phyloP scores from a whole-genome alignment of 345 rosid genomes.

The Brassica carinata region DNA sequence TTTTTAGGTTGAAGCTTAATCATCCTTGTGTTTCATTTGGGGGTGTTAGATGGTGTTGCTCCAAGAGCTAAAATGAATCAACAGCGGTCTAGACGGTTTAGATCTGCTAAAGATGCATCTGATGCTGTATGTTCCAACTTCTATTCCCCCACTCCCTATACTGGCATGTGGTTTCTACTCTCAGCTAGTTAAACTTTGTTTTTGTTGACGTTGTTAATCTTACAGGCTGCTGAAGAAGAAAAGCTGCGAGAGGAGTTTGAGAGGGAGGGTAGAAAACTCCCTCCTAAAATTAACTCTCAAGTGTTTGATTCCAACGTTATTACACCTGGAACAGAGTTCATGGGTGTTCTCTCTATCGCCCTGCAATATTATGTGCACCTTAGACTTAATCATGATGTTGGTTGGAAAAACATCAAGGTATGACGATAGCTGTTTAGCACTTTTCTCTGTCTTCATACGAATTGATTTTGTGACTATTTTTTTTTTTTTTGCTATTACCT shows the following conservation, averaged over 20 bases:
- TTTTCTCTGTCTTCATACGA: not conserved
- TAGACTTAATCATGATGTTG: slow-evolving; percentile 76
- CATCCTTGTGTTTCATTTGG: slow-evolving; percentile 23
- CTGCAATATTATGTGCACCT: slow-evolving; percentile 78
- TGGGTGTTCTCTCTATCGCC: slow-evolving; percentile 79
- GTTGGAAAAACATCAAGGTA: slow-evolving; percentile 89
- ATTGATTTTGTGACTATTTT: slow-evolving; percentile 25
- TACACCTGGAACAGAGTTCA: slow-evolving; percentile 93
- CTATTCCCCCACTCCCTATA: slow-evolving; percentile 13
- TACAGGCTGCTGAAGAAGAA: slow-evolving; percentile 86
- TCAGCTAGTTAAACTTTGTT: slow-evolving; percentile 26
- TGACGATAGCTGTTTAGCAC: not conserved
- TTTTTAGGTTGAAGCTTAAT: slow-evolving; percentile 8
- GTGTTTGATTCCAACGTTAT: slow-evolving; percentile 77
- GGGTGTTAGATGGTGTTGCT: slow-evolving; percentile 90
- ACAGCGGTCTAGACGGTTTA: slow-evolving; percentile 93
- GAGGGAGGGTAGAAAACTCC: slow-evolving; percentile 80
- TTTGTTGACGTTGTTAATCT: slow-evolving; percentile 27
- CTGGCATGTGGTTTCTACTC: slow-evolving; percentile 39
- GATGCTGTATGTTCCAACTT: slow-evolving; percentile 65
- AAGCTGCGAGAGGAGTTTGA: slow-evolving; percentile 76
- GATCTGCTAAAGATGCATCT: slow-evolving; percentile 94
- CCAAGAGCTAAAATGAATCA: slow-evolving; percentile 99
- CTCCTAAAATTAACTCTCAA: slow-evolving; percentile 70
- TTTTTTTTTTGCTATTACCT: slow-evolving; percentile 24